Percentiles rank a stretch among this genome's conserved stretches.
phyloP scores from a whole-genome alignment of 1,139 yeast genomes.

The Meyerozyma smithsonii region DNA sequence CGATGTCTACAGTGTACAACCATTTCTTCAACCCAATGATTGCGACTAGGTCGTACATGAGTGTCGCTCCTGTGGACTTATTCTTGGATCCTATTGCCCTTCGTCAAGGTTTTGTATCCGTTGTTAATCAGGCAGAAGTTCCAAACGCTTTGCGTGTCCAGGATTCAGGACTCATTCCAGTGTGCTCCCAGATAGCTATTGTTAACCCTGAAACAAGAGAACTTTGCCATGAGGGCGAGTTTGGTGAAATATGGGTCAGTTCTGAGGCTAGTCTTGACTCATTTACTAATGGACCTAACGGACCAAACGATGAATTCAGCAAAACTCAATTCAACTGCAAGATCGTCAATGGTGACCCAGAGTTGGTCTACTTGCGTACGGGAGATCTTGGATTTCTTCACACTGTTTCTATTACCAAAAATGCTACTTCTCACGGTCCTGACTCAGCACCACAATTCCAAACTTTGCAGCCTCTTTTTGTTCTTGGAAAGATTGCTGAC shows the following conservation, averaged over 20 bases:
- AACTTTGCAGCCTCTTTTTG: constrained; percentile 73
- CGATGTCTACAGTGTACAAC: constrained; percentile 74
- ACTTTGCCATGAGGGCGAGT: constrained; percentile 86
- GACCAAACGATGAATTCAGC: constrained; percentile 38
- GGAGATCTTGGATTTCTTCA: constrained; percentile 94
- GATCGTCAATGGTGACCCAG: constrained; percentile 58
- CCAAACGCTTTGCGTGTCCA: constrained; percentile 73
- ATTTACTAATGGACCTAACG: constrained; percentile 55
- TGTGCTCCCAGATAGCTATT: constrained; percentile 87
- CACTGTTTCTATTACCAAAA: constrained; percentile 51
- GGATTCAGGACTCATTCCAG: constrained; percentile 96
- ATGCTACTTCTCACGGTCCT: constrained; percentile 35
- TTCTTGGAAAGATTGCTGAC: constrained; percentile 79
- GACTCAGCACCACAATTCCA: constrained; percentile 31
- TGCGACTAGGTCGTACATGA: constrained; percentile 80
- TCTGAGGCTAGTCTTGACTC: constrained; percentile 76
- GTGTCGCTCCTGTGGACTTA: constrained; percentile 82
- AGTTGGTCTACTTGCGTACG: constrained; percentile 70
- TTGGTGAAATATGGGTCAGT: constrained; percentile 96
- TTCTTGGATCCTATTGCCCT: constrained; percentile 85
- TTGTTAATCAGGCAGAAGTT: constrained; percentile 68
- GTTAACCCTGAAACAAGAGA: constrained; percentile 88
- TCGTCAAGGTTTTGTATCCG: constrained; percentile 79
- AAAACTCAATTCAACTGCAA: constrained; percentile 49
- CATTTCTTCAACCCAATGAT: constrained; percentile 81